Evolutionary conservation across 257 asterid species (phyloP).

Genomic region (Solanum raphanifolium): DNA sequence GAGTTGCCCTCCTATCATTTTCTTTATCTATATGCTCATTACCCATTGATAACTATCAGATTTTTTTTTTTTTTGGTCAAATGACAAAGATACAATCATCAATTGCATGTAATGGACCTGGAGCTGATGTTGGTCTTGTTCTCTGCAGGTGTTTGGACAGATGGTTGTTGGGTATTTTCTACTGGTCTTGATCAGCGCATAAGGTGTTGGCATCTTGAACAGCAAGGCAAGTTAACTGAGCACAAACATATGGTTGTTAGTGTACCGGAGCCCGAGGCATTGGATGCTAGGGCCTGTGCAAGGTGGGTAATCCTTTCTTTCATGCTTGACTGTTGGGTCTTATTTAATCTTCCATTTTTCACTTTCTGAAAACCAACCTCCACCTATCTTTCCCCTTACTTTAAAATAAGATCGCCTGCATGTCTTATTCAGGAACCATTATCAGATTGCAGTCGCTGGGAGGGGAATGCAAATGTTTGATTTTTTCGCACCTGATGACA

Average conservation of each 20-base stretch:
- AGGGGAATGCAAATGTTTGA: conserved; percentile 95
- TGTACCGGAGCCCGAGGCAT: conserved; percentile 95
- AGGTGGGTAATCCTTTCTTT: conserved; percentile 28
- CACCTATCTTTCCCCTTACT: neutral
- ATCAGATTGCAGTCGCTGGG: conserved; percentile 87
- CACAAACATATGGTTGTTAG: conserved; percentile 52
- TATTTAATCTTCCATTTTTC: neutral
- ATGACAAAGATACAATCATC: neutral
- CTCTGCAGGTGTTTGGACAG: conserved; percentile 80
- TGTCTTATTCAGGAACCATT: conserved; percentile 41
- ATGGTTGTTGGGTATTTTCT: conserved; percentile 79
- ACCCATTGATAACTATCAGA: neutral
- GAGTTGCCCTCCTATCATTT: neutral
- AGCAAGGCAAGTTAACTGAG: conserved; percentile 42
- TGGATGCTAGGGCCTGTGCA: conserved; percentile 57
- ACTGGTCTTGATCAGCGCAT: conserved; percentile 93
- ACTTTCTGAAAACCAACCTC: neutral
- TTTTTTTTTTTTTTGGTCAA: neutral
- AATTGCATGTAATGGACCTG: neutral
- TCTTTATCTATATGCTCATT: neutral
- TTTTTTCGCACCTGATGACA: conserved; percentile 28
- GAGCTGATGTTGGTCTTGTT: neutral
- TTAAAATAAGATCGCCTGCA: neutral
- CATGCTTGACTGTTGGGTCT: neutral
- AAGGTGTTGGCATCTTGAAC: conserved; percentile 62